These are phyloP conservation scores for Kwoniella pini DNA, from an alignment of 768 basidiomycete species.

Conservation along the genomic window DNA sequence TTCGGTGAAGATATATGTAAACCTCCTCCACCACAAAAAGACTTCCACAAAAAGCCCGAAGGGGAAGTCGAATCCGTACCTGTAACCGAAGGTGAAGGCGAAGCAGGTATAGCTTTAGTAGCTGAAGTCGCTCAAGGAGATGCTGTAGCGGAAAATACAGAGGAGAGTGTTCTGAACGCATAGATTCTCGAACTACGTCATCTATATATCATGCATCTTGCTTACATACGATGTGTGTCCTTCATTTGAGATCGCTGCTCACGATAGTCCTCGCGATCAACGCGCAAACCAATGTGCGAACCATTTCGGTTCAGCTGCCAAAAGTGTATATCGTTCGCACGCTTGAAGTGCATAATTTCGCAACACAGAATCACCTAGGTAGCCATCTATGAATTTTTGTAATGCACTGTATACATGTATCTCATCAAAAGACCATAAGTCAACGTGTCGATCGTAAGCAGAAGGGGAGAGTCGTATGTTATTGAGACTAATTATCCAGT, in stretches of 20 bases:
- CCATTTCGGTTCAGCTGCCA: too few species aligned
- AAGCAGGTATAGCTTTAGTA: constrained; percentile 12
- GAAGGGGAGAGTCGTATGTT: too few species aligned
- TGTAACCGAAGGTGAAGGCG: constrained; percentile 6
- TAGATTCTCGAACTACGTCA: not conserved
- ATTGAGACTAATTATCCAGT: not conserved
- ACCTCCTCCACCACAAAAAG: constrained; percentile 30
- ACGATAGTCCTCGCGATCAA: too few species aligned
- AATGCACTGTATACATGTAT: too few species aligned
- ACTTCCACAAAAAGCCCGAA: constrained; percentile 3
- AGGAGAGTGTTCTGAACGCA: not conserved
- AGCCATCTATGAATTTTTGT: not conserved
- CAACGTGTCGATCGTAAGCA: too few species aligned
- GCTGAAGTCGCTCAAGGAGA: constrained; percentile 18
- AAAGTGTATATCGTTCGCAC: too few species aligned
- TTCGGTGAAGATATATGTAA: constrained; percentile 76
- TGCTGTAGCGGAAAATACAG: not conserved
- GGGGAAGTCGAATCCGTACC: not conserved
- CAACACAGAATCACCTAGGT: too few species aligned
- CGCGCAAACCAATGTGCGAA: too few species aligned
- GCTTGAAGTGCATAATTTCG: too few species aligned
- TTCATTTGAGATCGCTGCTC: too few species aligned
- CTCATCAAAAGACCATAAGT: too few species aligned
- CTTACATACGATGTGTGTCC: too few species aligned
- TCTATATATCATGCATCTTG: not conserved